Percentiles rank a stretch among this genome's conserved stretches.
Evolutionary conservation across 306 rosid genomes (phyloP).

Genomic region (Vigna unguiculata): DNA sequence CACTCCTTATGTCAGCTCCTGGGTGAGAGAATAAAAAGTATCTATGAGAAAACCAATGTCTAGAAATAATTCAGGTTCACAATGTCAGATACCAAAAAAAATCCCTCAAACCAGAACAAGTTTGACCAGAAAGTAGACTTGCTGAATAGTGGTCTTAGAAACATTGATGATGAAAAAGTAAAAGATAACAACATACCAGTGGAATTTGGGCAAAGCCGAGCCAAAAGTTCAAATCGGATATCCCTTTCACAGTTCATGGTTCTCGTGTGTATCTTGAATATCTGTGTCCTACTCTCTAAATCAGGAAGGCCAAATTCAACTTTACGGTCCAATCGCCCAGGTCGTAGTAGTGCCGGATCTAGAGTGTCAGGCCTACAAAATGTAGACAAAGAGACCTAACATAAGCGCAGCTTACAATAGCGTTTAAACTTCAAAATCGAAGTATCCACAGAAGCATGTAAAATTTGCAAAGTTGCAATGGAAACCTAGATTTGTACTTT

Average conservation of each 20-base stretch:
- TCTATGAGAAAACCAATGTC: slow-evolving; percentile 40
- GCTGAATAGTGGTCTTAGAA: slow-evolving; percentile 2
- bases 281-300: slow-evolving; percentile 95
- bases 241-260: slow-evolving; percentile 99
- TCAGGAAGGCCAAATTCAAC: slow-evolving; percentile 99
- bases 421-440: neutral
- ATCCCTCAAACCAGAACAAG: slow-evolving; percentile 4
- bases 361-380: slow-evolving; percentile 93
- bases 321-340: slow-evolving; percentile 96
- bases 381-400: slow-evolving; percentile 22
- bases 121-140: neutral
- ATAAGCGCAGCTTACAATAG: neutral
- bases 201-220: slow-evolving; percentile 98
- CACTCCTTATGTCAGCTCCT: slow-evolving; percentile 99
- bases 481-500: neutral
- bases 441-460: neutral
- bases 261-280: slow-evolving; percentile 95
- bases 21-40: slow-evolving; percentile 23
- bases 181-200: slow-evolving; percentile 67
- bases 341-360: slow-evolving; percentile 94
- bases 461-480: slow-evolving; percentile 19
- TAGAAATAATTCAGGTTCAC: neutral
- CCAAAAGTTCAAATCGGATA: slow-evolving; percentile 87
- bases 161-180: slow-evolving; percentile 5
- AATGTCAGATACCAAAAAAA: neutral